Evolutionary conservation across 495 filamentous ascomycete genomes (phyloP), one percentile per base, ranked within the genome.

Genomic region (Apiosordaria backusii): DNA sequence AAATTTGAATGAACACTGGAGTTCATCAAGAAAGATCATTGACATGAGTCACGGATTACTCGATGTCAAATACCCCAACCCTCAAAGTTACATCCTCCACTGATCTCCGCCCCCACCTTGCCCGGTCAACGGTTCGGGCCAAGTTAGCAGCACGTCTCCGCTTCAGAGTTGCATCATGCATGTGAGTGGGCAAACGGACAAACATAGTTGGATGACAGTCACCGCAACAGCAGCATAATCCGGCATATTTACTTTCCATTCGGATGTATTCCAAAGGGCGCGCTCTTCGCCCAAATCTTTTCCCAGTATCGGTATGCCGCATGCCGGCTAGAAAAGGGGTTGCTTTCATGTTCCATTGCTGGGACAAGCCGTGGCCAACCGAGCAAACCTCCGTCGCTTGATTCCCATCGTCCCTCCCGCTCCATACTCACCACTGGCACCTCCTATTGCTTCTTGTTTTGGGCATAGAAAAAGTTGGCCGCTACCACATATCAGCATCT

Each of bases 401-500:
- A n/a, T n/a, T n/a, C n/a, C n/a, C n/a, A n/a, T n/a, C n/a, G n/a
- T n/a, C n/a, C n/a, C n/a, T n/a, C n/a, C n/a, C n/a, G n/a, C n/a
- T 6, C 53, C 18, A n/a, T n/a, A n/a, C n/a, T 55, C 53, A 10
- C 18, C 7, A 9, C 53, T n/a, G 5, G n/a, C n/a, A n/a, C n/a
- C n/a, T n/a, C 3, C 78, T 71, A 87, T 73, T 89, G 86, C 70
- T 87, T 81, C 63, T 85, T 76, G 71, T 90, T 84, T 72, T 85
- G 75, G 29, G 85, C 77, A 71, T 87, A 88, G 67, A 90, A 84
- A 66, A 88, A 90, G 71, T 90, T 90, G 13, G 88, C 88, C 15
- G 76, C 86, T 85, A 57, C 10, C 25, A 7, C 10, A 50, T 29
- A 50, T 35, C 5, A 23, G n/a, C 76, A 71, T 23, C 24, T 59